A percentile compares a stretch with the other conserved stretches of the same genome.
These are phyloP conservation scores for Heliosperma pusillum DNA, from an alignment of 148 eudicot genomes.

Conservation along the genomic window DNA sequence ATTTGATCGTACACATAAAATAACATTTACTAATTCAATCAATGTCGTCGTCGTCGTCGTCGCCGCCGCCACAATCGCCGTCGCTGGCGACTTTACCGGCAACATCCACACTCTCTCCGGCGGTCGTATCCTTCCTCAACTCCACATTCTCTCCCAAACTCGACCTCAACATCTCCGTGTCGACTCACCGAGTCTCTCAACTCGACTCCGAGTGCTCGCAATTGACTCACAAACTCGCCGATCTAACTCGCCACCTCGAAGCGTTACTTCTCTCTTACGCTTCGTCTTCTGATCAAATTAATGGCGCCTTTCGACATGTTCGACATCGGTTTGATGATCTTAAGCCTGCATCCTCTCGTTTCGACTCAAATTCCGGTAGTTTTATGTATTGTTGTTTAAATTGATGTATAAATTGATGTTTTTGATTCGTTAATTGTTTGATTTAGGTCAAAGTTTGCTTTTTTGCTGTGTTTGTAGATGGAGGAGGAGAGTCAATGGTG, in stretches of 20 bases:
- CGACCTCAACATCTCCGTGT: conserved; percentile 40
- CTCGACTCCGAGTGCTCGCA: conserved; percentile 49
- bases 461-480: conserved; percentile 22
- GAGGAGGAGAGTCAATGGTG: conserved; percentile 41
- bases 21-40: not conserved
- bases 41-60: conserved; percentile 18
- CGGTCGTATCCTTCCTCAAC: conserved; percentile 50
- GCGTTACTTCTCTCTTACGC: conserved; percentile 40
- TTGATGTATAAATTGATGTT: not conserved
- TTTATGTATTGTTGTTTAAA: not conserved
- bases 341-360: conserved; percentile 30
- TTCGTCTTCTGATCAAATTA: conserved; percentile 44
- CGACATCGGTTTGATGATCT: conserved; percentile 33
- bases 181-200: conserved; percentile 42
- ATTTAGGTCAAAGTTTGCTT: not conserved
- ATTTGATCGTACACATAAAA: no score
- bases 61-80: conserved; percentile 14
- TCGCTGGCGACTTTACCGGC: conserved; percentile 40
- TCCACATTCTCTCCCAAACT: conserved; percentile 38
- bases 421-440: not conserved
- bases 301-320: conserved; percentile 27
- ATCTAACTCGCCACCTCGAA: conserved; percentile 45
- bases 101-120: conserved; percentile 45
- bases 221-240: conserved; percentile 45
- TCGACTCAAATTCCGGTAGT: conserved; percentile 30